These are phyloP conservation scores for Sordariomycetes sp. DNA, from an alignment of 2,329 filamentous ascomycete species.

Conservation along the genomic window DNA sequence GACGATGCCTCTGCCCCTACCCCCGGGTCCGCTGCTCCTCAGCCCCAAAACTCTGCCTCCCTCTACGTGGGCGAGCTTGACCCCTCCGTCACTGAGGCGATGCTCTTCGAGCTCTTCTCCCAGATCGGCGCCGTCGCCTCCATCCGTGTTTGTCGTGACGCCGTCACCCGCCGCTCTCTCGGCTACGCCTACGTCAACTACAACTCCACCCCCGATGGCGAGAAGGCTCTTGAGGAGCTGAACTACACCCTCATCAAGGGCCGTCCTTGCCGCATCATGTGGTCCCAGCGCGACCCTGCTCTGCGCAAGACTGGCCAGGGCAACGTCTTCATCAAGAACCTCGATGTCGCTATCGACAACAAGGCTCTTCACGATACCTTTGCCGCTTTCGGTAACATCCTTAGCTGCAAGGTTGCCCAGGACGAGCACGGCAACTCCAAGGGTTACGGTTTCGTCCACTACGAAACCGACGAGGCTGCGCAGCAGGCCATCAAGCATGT, in stretches of 20 bases:
- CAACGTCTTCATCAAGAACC: slow-evolving; percentile 99
- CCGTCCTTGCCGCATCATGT: slow-evolving; percentile 99
- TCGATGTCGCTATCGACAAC: slow-evolving; percentile 98
- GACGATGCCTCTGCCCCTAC: slow-evolving; percentile 58
- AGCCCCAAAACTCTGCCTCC: slow-evolving; percentile 89
- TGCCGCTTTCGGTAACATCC: slow-evolving; percentile 96
- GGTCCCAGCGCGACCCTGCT: slow-evolving; percentile 98
- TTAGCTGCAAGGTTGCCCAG: slow-evolving; percentile 98
- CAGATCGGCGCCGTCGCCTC: slow-evolving; percentile 98
- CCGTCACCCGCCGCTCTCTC: slow-evolving; percentile 94
- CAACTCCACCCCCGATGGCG: slow-evolving; percentile 92
- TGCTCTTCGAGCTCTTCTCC: slow-evolving; percentile 99
- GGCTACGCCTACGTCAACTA: slow-evolving; percentile 99
- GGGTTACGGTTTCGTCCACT: slow-evolving; percentile 98
- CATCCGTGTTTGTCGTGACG: slow-evolving; percentile 98
- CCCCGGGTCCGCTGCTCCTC: slow-evolving; percentile 63
- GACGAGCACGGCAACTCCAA: slow-evolving; percentile 96
- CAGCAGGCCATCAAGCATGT: slow-evolving; percentile 98
- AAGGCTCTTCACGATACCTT: slow-evolving; percentile 99
- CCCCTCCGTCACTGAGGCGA: slow-evolving; percentile 94
- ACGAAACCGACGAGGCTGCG: slow-evolving; percentile 97
- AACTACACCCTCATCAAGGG: slow-evolving; percentile 99
- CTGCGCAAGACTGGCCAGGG: slow-evolving; percentile 98
- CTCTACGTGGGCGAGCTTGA: slow-evolving; percentile 99
- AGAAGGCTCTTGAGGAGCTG: slow-evolving; percentile 97